Conservation (phyloP, 2,329 filamentous ascomycete species). For the Colletotrichum liriopes region DNA sequence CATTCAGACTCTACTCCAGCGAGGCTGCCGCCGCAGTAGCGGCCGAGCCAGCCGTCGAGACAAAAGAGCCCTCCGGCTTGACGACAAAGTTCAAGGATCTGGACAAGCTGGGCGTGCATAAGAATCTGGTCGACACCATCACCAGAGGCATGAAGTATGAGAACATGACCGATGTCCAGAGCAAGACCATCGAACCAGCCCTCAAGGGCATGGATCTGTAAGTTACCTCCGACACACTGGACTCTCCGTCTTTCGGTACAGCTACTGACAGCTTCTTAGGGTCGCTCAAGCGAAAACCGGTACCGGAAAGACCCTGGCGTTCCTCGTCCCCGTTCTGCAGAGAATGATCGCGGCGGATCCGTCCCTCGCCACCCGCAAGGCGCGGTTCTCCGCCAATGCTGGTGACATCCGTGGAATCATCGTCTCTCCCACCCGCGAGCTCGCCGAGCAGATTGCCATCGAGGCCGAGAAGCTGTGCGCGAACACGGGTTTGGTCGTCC, state of each 20-base stretch:
- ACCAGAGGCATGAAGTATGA: constrained; percentile 81
- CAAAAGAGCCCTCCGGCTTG: constrained; percentile 43
- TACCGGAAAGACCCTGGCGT: constrained; percentile 96
- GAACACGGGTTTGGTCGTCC: constrained; percentile 76
- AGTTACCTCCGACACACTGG: constrained; percentile 55
- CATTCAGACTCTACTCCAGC: constrained; percentile 56
- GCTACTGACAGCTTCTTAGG: constrained; percentile 59
- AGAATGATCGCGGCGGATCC: constrained; percentile 79
- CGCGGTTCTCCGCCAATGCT: constrained; percentile 56
- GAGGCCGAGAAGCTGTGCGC: constrained; percentile 81
- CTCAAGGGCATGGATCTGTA: constrained; percentile 88
- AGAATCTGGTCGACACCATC: constrained; percentile 77
- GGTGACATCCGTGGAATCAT: constrained; percentile 79
- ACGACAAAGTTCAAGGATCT: constrained; percentile 59
- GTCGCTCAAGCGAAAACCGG: constrained; percentile 97
- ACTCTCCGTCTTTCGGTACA: constrained; percentile 10
- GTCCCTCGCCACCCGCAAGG: constrained; percentile 66
- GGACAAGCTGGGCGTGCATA: constrained; percentile 68
- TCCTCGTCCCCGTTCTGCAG: constrained; percentile 89
- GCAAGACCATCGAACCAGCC: constrained; percentile 84
- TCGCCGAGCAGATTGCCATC: constrained; percentile 84
- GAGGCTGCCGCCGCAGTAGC: constrained; percentile 53
- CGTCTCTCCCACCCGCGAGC: constrained; percentile 84
- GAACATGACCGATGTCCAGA: constrained; percentile 94
- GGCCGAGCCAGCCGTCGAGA: constrained; percentile 34